Base-by-base conservation (phyloP, 345 rosid genomes). In the Acer campestre region DNA sequence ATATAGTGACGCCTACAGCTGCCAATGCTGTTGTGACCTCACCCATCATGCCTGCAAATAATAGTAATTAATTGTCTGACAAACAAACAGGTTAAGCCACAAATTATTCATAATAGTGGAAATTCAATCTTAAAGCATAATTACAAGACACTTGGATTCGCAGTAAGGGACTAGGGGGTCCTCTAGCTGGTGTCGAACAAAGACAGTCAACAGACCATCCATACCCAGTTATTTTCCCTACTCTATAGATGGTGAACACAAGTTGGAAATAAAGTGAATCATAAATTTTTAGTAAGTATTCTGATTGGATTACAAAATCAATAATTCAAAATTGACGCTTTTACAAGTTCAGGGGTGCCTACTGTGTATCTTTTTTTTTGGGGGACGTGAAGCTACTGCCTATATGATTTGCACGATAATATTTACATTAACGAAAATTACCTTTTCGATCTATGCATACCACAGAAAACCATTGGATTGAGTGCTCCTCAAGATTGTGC, bases 401-500 rank as follows among this genome's bases (percentile, higher is more conserved):
- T 51, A 14, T 13, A n/a, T 14, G 9, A 67, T 63, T 70, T 56
- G 64, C 31, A 72, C 40, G 51, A 67, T 49, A 40, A 42, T 23
- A 61, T 55, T 12, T 58, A 71, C 68, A 14, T 14, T 20, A 44
- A 78, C 48, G 59, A 70, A 83, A 77, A 42, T 80, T 85, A 93
- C 99, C 98, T 91, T 76, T 93, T 73, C 91, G 90, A 84, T 92
- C 94, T 78, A 91, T 89, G 86, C 95, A 96, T 67, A 90, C 94
- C 51, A 96, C 95, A 79, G 86, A 89, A 72, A 96, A 85, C 99
- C 99, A 96, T 10, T 87, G 97, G 75, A 96, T 86, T 63, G 97
- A 91, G 77, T 92, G 97, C 73, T 97, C 98, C 82, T 92, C 97
- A 59, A 83, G 89, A 89, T 86, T 93, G 83, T 96, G 97, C 99